These are phyloP conservation scores for Colletotrichum lentis DNA, from an alignment of 2,329 filamentous ascomycete genomes.

Conservation along the genomic window DNA sequence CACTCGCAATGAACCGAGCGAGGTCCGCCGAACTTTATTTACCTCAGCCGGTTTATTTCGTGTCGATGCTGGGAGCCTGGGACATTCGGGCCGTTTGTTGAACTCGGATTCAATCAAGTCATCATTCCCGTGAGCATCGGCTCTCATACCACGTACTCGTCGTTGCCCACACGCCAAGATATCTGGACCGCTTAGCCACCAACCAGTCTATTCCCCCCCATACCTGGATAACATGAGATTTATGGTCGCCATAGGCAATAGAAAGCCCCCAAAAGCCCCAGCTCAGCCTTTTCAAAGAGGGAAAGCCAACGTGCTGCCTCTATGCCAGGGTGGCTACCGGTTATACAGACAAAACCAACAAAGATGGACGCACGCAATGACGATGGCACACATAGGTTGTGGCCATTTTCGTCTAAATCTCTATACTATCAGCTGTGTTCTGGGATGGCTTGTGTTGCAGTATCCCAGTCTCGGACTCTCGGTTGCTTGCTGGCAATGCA, in stretches of 20 bases:
- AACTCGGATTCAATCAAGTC: too few species aligned
- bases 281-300: constrained; percentile 41
- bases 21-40: too few species aligned
- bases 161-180: constrained; percentile 1
- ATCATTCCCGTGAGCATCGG: too few species aligned
- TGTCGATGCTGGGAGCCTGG: too few species aligned
- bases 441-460: too few species aligned
- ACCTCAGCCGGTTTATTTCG: too few species aligned
- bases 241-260: constrained; percentile 36
- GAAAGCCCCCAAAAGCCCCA: constrained; percentile 41
- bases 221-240: neutral
- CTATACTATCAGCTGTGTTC: too few species aligned
- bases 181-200: constrained; percentile 21
- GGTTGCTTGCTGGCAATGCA: too few species aligned
- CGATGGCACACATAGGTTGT: constrained; percentile 39
- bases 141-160: too few species aligned
- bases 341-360: constrained; percentile 38
- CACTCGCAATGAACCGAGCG: too few species aligned
- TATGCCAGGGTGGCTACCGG: constrained; percentile 40
- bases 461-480: too few species aligned
- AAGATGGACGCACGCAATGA: constrained; percentile 38
- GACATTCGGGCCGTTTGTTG: too few species aligned
- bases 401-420: neutral
- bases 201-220: neutral
- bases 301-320: constrained; percentile 43